Base-by-base conservation (phyloP, 2,329 filamentous ascomycete genomes). In the Cercospora janseana region DNA sequence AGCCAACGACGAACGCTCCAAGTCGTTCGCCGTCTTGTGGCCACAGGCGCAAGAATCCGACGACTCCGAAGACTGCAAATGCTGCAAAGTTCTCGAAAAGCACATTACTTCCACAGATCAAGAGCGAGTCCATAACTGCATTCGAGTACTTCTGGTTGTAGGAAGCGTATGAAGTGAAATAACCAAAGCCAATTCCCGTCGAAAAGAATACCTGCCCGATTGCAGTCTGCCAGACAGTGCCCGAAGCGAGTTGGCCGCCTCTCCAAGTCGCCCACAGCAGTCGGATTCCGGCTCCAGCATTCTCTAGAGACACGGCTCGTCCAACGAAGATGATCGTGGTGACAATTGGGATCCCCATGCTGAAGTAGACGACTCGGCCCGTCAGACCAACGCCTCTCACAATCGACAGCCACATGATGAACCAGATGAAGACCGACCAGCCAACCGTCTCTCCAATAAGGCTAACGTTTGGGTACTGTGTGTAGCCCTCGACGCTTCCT, bases 161-260 rank as follows among this genome's bases (percentile, higher is more conserved):
- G 0, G 76, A 79, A 0, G 79, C 78, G 55, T 81, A 82, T 0
- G 74, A 76, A 0, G 78, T 81, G 52, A 80, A 81, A 60, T 79
- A 80, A 6, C 43, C 43, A 13, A 46, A 46, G 0, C 43, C 79
- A 21, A 81, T 76, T 3, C 79, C 79, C 0, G 77, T 81, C 0
- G 76, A 79, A 65, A 81, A 81, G 26, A 82, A 81, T 37, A 81
- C 78, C 52, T 82, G 79, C 1, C 79, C 79, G 6, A 76, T 74
- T 2, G 79, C 79, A n/a, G 76, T 79, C 61, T 82, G 79, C 79
- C 79, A 82, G 1, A 82, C 72, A 0, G 69, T 71, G 0, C 77
- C 78, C 0, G 69, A 71, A 4, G 71, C 74, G 0, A 82, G 69
- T 56, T 80, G 69, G 4, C 70, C 70, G 9, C 76, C 70, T 55